A percentile compares a stretch with the other conserved stretches of the same genome.
Conservation (phyloP, 345 rosid species). For the Corymbia maculata region DNA sequence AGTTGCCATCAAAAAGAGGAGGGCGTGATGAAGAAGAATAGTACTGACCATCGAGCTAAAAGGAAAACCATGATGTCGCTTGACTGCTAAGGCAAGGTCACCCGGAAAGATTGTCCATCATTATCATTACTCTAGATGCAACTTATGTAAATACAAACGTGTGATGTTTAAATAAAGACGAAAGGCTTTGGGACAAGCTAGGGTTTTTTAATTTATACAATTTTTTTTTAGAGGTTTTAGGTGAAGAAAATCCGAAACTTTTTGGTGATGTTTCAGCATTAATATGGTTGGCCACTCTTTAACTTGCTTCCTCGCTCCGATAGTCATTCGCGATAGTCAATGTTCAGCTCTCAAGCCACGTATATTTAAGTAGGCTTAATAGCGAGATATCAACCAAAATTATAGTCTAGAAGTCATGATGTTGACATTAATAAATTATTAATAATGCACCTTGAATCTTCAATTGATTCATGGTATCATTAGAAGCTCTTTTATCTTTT, state of each 20-base stretch:
- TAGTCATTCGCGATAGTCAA: not conserved
- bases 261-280: conserved; percentile 13
- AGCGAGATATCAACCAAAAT: not conserved
- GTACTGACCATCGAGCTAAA: not conserved
- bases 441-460: not conserved
- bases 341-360: not conserved
- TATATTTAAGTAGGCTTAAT: not conserved
- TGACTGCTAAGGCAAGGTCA: conserved; percentile 57
- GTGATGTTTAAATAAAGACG: not conserved
- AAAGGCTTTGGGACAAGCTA: not conserved
- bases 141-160: not conserved
- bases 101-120: conserved; percentile 32
- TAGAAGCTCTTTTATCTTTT: not conserved
- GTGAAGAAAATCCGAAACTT: not conserved
- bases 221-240: not conserved
- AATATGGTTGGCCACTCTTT: conserved; percentile 1
- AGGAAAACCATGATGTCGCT: conserved; percentile 25
- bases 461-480: not conserved
- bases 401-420: not conserved
- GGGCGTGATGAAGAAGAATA: conserved; percentile 4
- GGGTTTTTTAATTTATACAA: not conserved
- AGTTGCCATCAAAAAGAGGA: not conserved
- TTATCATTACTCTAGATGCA: conserved; percentile 14
- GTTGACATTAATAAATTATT: not conserved
- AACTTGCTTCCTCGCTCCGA: not conserved